Conservation (phyloP, 192 early-diverging fungal species). For the Backusella liffmaniae region DNA sequence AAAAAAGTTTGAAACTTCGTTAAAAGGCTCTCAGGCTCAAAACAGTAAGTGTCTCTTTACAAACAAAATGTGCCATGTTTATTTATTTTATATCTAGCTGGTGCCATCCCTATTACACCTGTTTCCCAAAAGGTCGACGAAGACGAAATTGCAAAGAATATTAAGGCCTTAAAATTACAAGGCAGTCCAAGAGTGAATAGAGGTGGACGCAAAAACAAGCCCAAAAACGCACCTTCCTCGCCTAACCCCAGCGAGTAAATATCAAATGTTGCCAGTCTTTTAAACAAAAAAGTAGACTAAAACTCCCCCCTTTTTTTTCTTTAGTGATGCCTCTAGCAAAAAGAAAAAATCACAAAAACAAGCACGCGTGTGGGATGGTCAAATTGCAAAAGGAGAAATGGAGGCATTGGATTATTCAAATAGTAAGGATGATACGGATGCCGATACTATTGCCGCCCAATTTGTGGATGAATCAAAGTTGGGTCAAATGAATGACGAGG, state of each 20-base stretch:
- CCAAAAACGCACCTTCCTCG: conserved; percentile 7
- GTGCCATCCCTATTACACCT: background rate
- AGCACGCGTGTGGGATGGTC: conserved; percentile 77
- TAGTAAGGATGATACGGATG: conserved; percentile 12
- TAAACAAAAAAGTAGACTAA: background rate
- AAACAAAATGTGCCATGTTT: background rate
- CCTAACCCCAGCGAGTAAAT: conserved; percentile 22
- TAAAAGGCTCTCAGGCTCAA: conserved; percentile 53
- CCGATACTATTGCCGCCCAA: conserved; percentile 24
- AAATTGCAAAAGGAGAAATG: conserved; percentile 55
- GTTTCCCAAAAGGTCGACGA: conserved; percentile 31
- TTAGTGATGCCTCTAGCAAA: conserved; percentile 24
- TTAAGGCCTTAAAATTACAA: conserved; percentile 43
- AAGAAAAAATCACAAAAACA: conserved; percentile 58
- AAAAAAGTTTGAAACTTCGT: conserved; percentile 65
- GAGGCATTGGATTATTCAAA: conserved; percentile 50
- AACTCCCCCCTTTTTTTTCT: background rate
- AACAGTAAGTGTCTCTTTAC: conserved; percentile 35
- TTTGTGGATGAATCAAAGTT: conserved; percentile 56
- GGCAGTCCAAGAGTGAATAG: conserved; percentile 35
- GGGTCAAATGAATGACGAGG: conserved; percentile 64
- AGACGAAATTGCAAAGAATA: conserved; percentile 51
- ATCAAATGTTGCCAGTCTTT: background rate
- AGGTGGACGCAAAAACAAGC: conserved; percentile 10
- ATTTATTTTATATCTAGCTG: background rate